Base-by-base conservation (phyloP, 164 flowering plant genomes). In the Hamamelis virginiana region DNA sequence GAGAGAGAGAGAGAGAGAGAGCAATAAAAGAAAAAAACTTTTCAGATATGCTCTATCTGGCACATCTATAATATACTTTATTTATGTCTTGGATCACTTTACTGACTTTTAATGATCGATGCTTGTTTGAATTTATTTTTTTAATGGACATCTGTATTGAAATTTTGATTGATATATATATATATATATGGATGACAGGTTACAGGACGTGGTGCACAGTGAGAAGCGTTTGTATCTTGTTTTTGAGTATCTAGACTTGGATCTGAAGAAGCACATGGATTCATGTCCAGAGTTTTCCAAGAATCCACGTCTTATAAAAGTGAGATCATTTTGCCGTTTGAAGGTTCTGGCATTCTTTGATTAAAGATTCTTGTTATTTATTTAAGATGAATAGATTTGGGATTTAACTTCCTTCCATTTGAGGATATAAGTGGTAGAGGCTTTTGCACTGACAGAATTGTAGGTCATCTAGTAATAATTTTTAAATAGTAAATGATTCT, bases 261-360 rank as follows among this genome's bases (percentile, higher is more conserved):
- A 94, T 81, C 74, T 94, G 87, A 93, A 91, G 87, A 92, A 92
- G 87, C 95, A 91, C 80, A 94, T 94, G 98, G 97, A 94, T 80
- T 81, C 98, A 19, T 84, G 83, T 74, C 96, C 98, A 15, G 96
- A 94, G 28, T 87, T 94, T 75, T 70, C 90, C 4, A 85, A 89
- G 79, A 91, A 91, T 81, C 87, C 85, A 22, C 84, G 86, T 22
- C 45, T 86, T 66, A 73, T 91, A 52, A 94, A 90, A 81, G 98
- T 94, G 86, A 82, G 92, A 62, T 62, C 67, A 70, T 78, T 81
- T 65, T 77, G 38, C 43, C 67, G 46, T 52, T 61, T 70, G 13
- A n/a, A 70, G 64, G 26, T 55, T 57, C 47, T 26, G 59, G 44
- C 47, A 44, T 12, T 44, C 19, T 46, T 21, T 56, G 51, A 46